These are phyloP conservation scores for Saccharomyces hybrid DNA, from an alignment of 1,139 yeast genomes.

Conservation along the genomic window DNA sequence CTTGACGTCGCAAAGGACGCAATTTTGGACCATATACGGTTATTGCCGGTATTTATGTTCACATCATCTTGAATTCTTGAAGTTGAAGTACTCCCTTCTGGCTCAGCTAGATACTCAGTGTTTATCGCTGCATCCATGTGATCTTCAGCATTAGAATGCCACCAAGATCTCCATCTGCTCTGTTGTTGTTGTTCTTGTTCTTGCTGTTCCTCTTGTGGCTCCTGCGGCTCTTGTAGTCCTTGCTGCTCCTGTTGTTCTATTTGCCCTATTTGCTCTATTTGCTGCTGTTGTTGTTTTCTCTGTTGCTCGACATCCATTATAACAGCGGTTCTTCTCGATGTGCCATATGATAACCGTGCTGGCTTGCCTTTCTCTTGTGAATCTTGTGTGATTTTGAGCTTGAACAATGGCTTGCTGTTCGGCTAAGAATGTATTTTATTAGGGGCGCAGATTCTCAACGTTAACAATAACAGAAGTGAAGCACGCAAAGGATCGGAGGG, in stretches of 20 bases:
- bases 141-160: conserved; percentile 9
- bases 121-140: not conserved
- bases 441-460: not conserved
- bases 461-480: not conserved
- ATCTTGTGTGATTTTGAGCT: not conserved
- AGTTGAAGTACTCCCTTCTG: not conserved
- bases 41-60: not conserved
- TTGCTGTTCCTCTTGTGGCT: not conserved
- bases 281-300: not conserved
- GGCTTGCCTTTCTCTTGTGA: not conserved
- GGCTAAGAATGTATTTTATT: not conserved
- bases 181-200: not conserved
- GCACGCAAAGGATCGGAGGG: not conserved
- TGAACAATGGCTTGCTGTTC: not conserved
- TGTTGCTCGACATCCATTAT: not conserved
- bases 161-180: conserved; percentile 5
- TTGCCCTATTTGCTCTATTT: not conserved
- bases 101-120: not conserved
- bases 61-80: not conserved
- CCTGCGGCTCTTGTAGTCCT: not conserved
- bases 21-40: not conserved
- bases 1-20: not conserved
- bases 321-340: not conserved
- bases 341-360: not conserved
- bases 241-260: not conserved